Conservation (phyloP, 2,329 filamentous ascomycete genomes). For the Diaporthe velutina region DNA sequence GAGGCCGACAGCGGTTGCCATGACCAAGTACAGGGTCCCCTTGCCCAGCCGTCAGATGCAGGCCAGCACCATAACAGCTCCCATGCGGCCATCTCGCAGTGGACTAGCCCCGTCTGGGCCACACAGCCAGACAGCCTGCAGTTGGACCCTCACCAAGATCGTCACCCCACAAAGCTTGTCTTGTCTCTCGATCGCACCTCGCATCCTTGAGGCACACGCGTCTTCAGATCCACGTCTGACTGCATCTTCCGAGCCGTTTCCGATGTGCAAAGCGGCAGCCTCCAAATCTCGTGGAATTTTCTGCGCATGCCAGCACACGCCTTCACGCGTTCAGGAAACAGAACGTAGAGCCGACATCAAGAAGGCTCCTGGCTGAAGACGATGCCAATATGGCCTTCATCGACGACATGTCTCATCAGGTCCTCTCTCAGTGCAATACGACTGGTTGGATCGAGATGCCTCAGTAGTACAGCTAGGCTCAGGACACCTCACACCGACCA, state of each 20-base stretch:
- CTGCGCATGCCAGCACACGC: neutral
- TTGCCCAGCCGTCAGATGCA: neutral
- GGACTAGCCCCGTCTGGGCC: neutral
- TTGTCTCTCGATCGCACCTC: slow-evolving; percentile 2
- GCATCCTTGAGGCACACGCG: neutral
- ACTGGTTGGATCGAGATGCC: neutral
- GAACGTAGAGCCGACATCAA: neutral
- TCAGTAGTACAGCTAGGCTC: slow-evolving; percentile 27
- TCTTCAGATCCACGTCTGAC: neutral
- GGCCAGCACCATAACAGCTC: neutral
- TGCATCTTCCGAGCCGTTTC: neutral
- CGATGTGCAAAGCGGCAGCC: neutral
- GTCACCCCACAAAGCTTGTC: slow-evolving; percentile 29
- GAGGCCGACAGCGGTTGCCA: neutral
- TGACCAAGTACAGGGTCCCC: neutral
- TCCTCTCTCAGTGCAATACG: neutral
- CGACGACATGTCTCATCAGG: slow-evolving; percentile 33
- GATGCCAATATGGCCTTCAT: slow-evolving; percentile 40
- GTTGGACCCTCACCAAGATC: slow-evolving; percentile 12
- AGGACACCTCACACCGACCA: slow-evolving; percentile 50
- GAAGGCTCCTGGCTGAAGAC: neutral
- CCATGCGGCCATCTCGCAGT: neutral
- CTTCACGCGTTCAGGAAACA: neutral
- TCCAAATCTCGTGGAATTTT: neutral
- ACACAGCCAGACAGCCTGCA: neutral